These are phyloP conservation scores for Chalciporus piperatus DNA, from an alignment of 768 basidiomycete species.

Conservation along the genomic window DNA sequence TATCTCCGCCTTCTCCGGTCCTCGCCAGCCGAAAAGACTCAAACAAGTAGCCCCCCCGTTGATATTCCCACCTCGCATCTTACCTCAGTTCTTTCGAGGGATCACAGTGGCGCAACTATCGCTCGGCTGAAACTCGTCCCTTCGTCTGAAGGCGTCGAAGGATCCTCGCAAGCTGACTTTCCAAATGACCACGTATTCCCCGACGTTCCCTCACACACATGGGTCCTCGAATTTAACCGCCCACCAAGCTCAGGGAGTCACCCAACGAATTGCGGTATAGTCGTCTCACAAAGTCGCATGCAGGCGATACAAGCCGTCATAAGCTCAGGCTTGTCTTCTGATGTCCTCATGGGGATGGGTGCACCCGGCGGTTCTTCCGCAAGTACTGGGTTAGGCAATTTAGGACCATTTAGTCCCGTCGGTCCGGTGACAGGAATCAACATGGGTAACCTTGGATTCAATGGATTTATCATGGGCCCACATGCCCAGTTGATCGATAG, in stretches of 20 bases:
- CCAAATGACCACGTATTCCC: constrained; percentile 27
- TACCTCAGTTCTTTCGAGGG: constrained; percentile 39
- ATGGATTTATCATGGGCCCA: constrained; percentile 19
- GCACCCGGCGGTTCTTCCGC: constrained; percentile 12
- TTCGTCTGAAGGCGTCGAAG: constrained; percentile 18
- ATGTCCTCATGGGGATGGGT: constrained; percentile 24
- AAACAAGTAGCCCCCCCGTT: constrained; percentile 13
- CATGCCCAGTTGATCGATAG: constrained; percentile 18
- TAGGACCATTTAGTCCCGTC: constrained; percentile 26
- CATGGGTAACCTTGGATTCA: constrained; percentile 27
- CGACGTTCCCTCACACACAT: constrained; percentile 35
- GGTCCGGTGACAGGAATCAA: constrained; percentile 17
- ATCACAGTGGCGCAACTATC: constrained; percentile 49
- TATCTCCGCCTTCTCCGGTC: constrained; percentile 62
- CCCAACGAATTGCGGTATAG: constrained; percentile 51
- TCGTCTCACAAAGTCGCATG: constrained; percentile 73
- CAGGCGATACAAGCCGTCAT: constrained; percentile 68
- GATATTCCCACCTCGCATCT: constrained; percentile 56
- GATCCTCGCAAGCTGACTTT: constrained; percentile 11
- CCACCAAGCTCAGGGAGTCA: constrained; percentile 30
- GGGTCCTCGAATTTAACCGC: constrained; percentile 74
- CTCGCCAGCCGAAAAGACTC: constrained; percentile 17
- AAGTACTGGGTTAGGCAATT: constrained; percentile 17
- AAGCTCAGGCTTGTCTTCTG: constrained; percentile 31
- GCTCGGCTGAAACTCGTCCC: constrained; percentile 49